A percentile compares a stretch with the other conserved stretches of the same genome.
phyloP scores from a whole-genome alignment of 129 eudicot species.

The Lactuca saligna region DNA sequence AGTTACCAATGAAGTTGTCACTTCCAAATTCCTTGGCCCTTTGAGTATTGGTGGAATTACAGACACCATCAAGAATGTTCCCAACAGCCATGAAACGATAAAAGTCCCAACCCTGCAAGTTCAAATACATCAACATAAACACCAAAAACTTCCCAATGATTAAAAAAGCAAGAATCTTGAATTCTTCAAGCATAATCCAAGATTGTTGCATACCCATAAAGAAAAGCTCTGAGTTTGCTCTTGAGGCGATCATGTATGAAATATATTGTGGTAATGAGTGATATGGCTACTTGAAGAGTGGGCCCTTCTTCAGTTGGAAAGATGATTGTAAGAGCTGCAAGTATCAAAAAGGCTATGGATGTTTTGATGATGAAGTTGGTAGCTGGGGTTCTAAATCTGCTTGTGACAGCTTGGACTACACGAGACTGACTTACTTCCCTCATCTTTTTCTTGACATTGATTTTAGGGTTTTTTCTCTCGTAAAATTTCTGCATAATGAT shows the following conservation, averaged over 20 bases:
- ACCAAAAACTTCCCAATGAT: conserved; percentile 1
- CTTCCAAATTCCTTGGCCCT: conserved; percentile 94
- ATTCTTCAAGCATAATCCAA: conserved; percentile 5
- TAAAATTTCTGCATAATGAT: conserved; percentile 85
- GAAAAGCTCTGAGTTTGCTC: conserved; percentile 73
- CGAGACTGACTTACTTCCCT: conserved; percentile 81
- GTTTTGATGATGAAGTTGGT: conserved; percentile 75
- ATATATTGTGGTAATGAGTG: conserved; percentile 63
- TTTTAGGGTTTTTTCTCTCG: conserved; percentile 81
- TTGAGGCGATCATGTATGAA: conserved; percentile 83
- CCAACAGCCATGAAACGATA: conserved; percentile 76
- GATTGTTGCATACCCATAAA: conserved; percentile 67
- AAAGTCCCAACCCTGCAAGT: conserved; percentile 82
- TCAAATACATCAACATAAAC: conserved; percentile 12
- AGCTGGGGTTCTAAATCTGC: conserved; percentile 85
- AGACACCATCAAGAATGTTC: conserved; percentile 91
- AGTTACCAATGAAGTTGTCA: conserved; percentile 83
- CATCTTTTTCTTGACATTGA: conserved; percentile 81
- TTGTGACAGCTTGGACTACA: conserved; percentile 67
- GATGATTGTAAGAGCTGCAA: conserved; percentile 84
- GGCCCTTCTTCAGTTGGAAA: conserved; percentile 99
- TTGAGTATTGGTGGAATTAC: conserved; percentile 80
- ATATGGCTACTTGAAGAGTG: conserved; percentile 87
- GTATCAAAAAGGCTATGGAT: conserved; percentile 58
- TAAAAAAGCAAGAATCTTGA: background rate